Evolutionary conservation across 352 stramenopile species (phyloP), one percentile per base, ranked within the genome.

Genomic region (Pelagophyceae sp.): DNA sequence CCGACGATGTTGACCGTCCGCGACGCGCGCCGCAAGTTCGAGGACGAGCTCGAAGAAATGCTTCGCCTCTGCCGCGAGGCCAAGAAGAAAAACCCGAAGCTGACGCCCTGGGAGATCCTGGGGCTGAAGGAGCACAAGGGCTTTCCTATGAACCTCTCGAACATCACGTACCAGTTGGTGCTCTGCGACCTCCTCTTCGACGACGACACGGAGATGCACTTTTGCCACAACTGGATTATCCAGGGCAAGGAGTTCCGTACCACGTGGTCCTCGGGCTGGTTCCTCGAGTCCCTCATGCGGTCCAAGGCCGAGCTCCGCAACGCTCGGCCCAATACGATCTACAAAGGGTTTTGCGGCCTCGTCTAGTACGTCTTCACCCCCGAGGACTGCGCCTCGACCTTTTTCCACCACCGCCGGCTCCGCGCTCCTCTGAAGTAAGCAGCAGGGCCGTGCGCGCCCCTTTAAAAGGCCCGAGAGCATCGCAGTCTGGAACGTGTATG

Each of bases 251-350:
- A 71, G n/a, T 74, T 74, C 38, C 67, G 67, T 37, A 74, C 67
- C 15, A 74, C 67, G 15, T 74, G 67, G 67, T 37, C 35, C 33
- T 31, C 33, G 2, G 67, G 67, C 33, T 74, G 38, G 33, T 74
- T 60, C 38, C 67, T 74, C 33, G 27, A 74, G 15, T 51, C 37
- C 61, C 61, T 71, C 61, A 31, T 38, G n/a, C 61, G 61, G 3
- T 29, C 3, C 15, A 37, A 40, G 29, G 1, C 61, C 29, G 1
- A 35, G 15, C 61, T 71, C 61, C 61, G 45, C 45, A 23, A 11
- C 45, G 45, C 45, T n/a, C n/a, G n/a, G n/a, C n/a, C n/a, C n/a
- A n/a, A n/a, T n/a, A n/a, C n/a, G n/a, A n/a, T n/a, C n/a, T n/a
- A n/a, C n/a, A n/a, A n/a, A n/a, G n/a, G n/a, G n/a, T n/a, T n/a